Evolutionary conservation across 805 yeast species (phyloP).

Genomic region (Wickerhamomyces rabaulensis): DNA sequence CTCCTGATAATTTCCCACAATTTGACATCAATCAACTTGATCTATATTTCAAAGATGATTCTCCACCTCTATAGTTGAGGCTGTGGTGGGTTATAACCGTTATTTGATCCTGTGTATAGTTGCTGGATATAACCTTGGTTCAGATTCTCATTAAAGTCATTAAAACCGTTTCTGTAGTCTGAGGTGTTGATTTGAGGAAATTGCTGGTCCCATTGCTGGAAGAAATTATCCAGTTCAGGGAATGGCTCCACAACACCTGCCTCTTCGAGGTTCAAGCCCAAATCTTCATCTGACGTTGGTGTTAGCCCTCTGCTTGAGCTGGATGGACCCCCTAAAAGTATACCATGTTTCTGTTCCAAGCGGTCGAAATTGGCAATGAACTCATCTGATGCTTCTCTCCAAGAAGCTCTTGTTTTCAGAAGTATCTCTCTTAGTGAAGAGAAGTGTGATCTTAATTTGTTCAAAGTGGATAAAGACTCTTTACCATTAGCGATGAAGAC

Average conservation of each 20-base stretch:
- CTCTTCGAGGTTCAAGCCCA: background rate
- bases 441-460: background rate
- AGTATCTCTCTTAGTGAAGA: background rate
- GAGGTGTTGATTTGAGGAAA: background rate
- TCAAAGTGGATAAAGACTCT: background rate
- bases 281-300: background rate
- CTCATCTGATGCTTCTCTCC: background rate
- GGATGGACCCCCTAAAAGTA: background rate
- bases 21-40: background rate
- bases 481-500: background rate
- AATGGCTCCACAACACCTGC: background rate
- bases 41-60: background rate
- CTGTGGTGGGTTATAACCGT: background rate
- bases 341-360: background rate
- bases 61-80: background rate
- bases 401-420: background rate
- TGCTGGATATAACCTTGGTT: background rate
- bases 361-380: background rate
- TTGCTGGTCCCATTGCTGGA: conserved; percentile 3
- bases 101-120: too few species aligned
- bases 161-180: background rate
- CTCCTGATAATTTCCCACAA: background rate
- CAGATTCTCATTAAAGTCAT: background rate
- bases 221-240: conserved; percentile 1
- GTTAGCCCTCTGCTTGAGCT: background rate